Base-by-base conservation (phyloP, 176 grass and related monocot species). In the Poa pratensis region DNA sequence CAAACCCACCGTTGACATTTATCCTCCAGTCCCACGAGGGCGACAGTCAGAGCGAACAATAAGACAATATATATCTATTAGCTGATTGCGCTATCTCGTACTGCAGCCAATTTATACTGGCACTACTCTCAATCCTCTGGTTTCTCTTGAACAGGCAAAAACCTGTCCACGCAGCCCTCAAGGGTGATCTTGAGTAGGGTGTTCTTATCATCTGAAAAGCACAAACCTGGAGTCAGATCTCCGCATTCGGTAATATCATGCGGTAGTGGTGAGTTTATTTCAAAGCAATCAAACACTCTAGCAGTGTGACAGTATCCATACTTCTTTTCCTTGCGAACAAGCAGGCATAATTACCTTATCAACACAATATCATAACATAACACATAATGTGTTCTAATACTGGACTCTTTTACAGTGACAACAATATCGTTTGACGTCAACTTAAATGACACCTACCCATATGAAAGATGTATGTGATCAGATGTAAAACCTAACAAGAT, bases 201-300 rank as follows among this genome's bases (percentile, higher is more conserved):
- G 1, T 51, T 1, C 27, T 58, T 73, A 28, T 75, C 50, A 84
- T 75, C 89, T 90, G 80, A 61, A 73, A 75, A 27, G n/a, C 5
- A 78, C 13, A 73, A 13, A 80, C 16, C 3, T 49, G 46, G 1
- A 73, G 27, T 73, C 54, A 90, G 42, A 63, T 70, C 24, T 27
- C 17, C 12, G 16, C 14, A 50, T 16, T n/a, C n/a, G n/a, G n/a
- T n/a, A n/a, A 24, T 13, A 48, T 27, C 6, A 11, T 32, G 28
- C 4, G 14, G 20, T 18, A 2, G 18, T 17, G 30, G 24, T 52
- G 53, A 49, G 20, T n/a, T 0, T 19, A 49, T 9, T 24, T 79
- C 0, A 37, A 55, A 51, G 37, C 11, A 81, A 80, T 27, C 42
- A 23, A 19, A 39, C 10, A 20, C 43, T 57, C 46, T 46, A 23